Evolutionary conservation across 148 eudicot species (phyloP).

Genomic region (Silene latifolia): DNA sequence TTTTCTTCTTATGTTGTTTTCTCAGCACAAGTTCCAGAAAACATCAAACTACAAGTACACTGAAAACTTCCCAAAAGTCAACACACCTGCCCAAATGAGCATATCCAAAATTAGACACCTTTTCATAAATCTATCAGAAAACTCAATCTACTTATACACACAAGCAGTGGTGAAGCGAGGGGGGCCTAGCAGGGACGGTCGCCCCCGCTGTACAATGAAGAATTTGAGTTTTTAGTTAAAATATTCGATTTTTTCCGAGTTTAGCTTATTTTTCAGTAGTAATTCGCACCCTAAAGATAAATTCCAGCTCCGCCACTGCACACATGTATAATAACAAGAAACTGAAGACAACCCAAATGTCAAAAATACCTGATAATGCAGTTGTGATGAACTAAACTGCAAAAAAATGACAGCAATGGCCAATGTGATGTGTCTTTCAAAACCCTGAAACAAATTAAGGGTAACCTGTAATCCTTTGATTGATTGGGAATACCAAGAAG

Average conservation of each 20-base stretch:
- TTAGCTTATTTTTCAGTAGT: too few species aligned
- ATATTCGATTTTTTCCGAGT: too few species aligned
- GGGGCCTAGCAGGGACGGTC: too few species aligned
- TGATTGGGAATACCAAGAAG: neutral
- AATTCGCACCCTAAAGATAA: too few species aligned
- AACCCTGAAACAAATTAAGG: neutral
- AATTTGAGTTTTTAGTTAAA: too few species aligned
- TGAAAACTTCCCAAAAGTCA: constrained; percentile 1
- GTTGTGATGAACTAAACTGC: neutral
- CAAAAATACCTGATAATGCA: constrained; percentile 20
- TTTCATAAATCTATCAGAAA: neutral
- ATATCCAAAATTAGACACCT: neutral
- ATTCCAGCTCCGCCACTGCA: too few species aligned
- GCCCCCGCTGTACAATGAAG: too few species aligned
- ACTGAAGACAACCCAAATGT: constrained; percentile 12
- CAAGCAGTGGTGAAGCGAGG: too few species aligned
- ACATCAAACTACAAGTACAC: neutral
- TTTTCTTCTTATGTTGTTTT: neutral
- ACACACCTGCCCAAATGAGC: constrained; percentile 4
- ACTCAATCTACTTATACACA: neutral
- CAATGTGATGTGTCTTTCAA: too few species aligned
- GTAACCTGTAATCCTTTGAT: constrained; percentile 16
- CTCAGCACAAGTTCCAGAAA: too few species aligned
- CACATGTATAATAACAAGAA: neutral
- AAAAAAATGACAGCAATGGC: neutral